Evolutionary conservation across 768 basidiomycete genomes (phyloP), one percentile per base, ranked within the genome.

Genomic region (Rhizopogon roseolus): DNA sequence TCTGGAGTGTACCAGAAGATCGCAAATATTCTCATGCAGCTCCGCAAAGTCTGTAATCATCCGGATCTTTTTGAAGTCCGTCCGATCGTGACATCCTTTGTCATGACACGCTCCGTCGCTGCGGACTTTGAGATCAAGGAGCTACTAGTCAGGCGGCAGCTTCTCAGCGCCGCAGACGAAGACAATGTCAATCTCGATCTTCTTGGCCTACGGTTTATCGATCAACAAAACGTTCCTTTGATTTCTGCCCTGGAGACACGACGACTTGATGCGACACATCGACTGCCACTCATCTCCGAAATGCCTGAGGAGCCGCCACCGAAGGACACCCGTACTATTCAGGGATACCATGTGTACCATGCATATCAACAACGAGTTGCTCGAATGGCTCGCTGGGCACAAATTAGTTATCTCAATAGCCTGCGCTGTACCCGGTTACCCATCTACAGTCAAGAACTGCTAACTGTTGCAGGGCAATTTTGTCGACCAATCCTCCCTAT

Each of bases 1-100:
- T 92, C 93, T 2, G 95, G 94, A 4, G 78, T 90, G 3, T 92
- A 92, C 62, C 88, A 89, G 70, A 89, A 89, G 70, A 88, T 92
- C 41, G 90, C 90, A 61, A 99, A 99, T 66, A 85, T 96, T 53
- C 81, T 98, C 55, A 99, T 98, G 97, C 97, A 99, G 67, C 79
- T 98, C 4, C 87, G 97, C 52, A 98, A 98, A 74, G 92, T 96
- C 41, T 93, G 93, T 75, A 94, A 91, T 52, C 93, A 98, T 68
- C 96, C 95, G 0, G 88, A 94, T 69, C 76, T 94, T 9, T 95
- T 96, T 65, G 90, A 95, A 68, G 84, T 90, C 49, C 86, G 93
- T 61, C 90, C 93, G 1, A 84, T 86, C 55, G 84, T 83, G 52
- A 90, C 81, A 50, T 93, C 81, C 25, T 91, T 87, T 67, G 83